phyloP scores from a whole-genome alignment of 768 basidiomycete genomes.

The Auricularia sp. region DNA sequence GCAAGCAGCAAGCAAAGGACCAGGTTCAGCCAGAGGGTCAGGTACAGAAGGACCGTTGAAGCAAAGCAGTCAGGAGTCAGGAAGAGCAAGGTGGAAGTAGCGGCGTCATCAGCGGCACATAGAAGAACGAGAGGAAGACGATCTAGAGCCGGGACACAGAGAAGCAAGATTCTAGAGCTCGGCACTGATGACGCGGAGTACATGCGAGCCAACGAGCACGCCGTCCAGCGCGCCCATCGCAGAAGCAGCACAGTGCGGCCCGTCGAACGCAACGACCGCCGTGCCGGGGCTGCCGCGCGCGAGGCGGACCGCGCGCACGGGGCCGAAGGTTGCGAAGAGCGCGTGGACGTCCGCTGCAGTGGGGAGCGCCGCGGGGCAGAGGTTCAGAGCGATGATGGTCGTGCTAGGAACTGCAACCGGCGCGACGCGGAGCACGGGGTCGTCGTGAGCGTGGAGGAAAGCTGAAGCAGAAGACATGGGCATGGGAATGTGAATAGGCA shows the following conservation, averaged over 20 bases:
- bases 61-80: no score
- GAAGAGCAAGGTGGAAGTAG: no score
- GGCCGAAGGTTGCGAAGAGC: constrained; percentile 3
- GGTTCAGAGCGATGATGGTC: constrained; percentile 14
- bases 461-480: no score
- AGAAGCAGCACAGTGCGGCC: not conserved
- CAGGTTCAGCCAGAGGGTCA: no score
- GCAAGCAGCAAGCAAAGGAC: no score
- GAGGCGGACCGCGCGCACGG: constrained; percentile 1
- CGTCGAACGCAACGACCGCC: not conserved
- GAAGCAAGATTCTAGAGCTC: not conserved
- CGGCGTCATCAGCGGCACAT: no score
- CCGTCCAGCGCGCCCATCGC: not conserved
- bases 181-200: not conserved
- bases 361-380: constrained; percentile 2
- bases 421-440: no score
- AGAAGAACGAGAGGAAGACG: no score
- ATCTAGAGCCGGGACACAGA: no score
- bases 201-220: not conserved
- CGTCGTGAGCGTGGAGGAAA: no score
- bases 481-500: not conserved
- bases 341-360: constrained; percentile 3
- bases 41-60: no score
- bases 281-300: not conserved
- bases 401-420: constrained; percentile 15